Base-by-base conservation (phyloP, 2,329 filamentous ascomycete genomes). In the Reticulascus tulasneorum region DNA sequence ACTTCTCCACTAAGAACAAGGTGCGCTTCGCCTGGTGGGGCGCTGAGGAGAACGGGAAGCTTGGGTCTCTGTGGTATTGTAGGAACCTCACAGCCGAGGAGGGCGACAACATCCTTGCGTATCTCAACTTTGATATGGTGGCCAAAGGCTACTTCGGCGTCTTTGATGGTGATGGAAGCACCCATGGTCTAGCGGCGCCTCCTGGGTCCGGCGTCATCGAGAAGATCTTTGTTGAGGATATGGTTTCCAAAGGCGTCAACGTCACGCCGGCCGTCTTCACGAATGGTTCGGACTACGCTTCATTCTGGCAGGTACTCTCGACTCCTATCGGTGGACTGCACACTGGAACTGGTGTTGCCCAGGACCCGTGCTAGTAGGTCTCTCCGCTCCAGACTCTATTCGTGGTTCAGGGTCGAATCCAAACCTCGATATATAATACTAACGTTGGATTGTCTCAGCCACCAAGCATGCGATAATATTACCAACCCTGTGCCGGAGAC, bases 201-300 rank as follows among this genome's bases (percentile, higher is more conserved):
- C 33, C 49, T 0, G 56, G 56, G 3, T 60, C 56, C 0, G 56
- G 58, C 2, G 53, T 55, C 4, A 53, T 60, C 1, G 53, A 58
- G 7, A 41, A 59, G 11, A 47, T 62, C n/a, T 55, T 64, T 21
- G 38, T 52, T 2, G 52, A 63, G 4, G 54, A 55, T 34, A 50
- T 65, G 12, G 41, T 38, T 11, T 28, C 48, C 2, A 47, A 60
- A 42, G 58, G 62, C 9, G 50, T 63, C 11, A 40, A 56, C 12
- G 52, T 57, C 1, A 50, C 46, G 2, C 51, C 49, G 5, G 44
- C 47, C 2, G 47, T 45, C 1, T 36, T 58, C 0, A 54, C 46
- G 23, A 75, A 73, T 4, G 70, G 77, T 30, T 77, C 69, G 7
- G 79, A 83, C 50, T 82, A 82, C 45, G 74, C 71, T 10, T 69